Conservation (phyloP, 768 basidiomycete species). For the Podaxis sp. region DNA sequence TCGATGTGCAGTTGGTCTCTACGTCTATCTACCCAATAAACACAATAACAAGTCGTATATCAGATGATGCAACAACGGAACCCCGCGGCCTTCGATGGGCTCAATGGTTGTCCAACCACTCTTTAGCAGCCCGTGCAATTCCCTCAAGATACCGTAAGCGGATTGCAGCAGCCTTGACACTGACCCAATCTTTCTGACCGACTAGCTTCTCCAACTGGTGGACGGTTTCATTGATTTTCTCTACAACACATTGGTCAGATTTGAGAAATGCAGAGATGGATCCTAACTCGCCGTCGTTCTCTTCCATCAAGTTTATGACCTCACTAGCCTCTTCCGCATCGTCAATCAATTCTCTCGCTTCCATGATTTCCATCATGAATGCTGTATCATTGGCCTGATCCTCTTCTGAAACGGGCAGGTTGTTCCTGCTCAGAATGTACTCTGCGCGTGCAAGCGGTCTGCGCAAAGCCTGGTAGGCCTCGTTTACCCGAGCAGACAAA, state of each 20-base stretch:
- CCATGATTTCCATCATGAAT: constrained; percentile 78
- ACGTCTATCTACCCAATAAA: background rate
- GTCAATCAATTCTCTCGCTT: constrained; percentile 75
- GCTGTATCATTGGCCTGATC: constrained; percentile 72
- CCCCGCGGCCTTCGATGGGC: background rate
- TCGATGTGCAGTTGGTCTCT: background rate
- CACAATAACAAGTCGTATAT: no score
- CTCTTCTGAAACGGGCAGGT: constrained; percentile 57
- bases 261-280: constrained; percentile 2
- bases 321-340: constrained; percentile 49
- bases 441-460: constrained; percentile 75
- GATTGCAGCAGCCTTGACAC: constrained; percentile 59
- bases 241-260: constrained; percentile 34
- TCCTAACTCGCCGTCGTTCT: constrained; percentile 50
- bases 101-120: constrained; percentile 34
- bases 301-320: constrained; percentile 49
- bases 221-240: constrained; percentile 47
- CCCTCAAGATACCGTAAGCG: constrained; percentile 74
- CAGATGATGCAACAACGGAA: no score
- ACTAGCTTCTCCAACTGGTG: constrained; percentile 50
- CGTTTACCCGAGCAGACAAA: constrained; percentile 76
- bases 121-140: constrained; percentile 52
- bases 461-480: constrained; percentile 76
- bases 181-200: constrained; percentile 50
- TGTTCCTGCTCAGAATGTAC: constrained; percentile 73